Conservation (phyloP, 2,329 filamentous ascomycete species). For the Colletotrichum musae region DNA sequence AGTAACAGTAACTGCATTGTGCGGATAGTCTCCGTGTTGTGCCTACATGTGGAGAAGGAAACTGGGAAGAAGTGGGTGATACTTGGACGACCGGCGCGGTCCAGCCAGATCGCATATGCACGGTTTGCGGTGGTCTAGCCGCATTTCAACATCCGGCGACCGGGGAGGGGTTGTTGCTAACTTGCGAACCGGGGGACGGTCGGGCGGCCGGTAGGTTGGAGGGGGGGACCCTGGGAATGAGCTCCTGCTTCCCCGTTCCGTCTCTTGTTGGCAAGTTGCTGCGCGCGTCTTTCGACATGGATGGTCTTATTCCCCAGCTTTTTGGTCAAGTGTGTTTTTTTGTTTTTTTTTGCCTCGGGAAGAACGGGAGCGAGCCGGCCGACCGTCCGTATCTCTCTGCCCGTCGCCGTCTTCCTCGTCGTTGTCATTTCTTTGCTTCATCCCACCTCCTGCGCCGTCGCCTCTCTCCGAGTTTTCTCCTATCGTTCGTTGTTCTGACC, state of each 20-base stretch:
- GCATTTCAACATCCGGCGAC: conserved; percentile 5
- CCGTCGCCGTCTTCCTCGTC: neutral
- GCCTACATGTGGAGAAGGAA: neutral
- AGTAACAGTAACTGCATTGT: too few relatives aligned
- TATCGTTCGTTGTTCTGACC: neutral
- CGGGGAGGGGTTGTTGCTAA: neutral
- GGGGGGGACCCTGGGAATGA: conserved; percentile 13
- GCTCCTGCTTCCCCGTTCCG: conserved; percentile 1
- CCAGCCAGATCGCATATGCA: conserved; percentile 3
- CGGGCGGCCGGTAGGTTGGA: neutral
- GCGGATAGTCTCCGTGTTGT: neutral
- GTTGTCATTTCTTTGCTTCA: neutral
- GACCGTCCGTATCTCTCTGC: conserved; percentile 10
- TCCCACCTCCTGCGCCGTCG: neutral
- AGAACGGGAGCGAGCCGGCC: neutral
- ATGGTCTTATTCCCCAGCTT: conserved; percentile 36
- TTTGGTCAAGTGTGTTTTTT: neutral
- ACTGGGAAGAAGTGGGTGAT: conserved; percentile 1
- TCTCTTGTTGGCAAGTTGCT: conserved; percentile 9
- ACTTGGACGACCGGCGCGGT: neutral
- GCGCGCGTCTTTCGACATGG: conserved; percentile 9
- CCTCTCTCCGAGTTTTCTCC: conserved; percentile 20
- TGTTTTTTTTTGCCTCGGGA: conserved; percentile 11
- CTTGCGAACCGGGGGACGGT: too few relatives aligned
- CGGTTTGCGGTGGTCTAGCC: conserved; percentile 19